Base-by-base conservation (phyloP, 2,329 filamentous ascomycete species). In the Decorospora gaudefroyi region DNA sequence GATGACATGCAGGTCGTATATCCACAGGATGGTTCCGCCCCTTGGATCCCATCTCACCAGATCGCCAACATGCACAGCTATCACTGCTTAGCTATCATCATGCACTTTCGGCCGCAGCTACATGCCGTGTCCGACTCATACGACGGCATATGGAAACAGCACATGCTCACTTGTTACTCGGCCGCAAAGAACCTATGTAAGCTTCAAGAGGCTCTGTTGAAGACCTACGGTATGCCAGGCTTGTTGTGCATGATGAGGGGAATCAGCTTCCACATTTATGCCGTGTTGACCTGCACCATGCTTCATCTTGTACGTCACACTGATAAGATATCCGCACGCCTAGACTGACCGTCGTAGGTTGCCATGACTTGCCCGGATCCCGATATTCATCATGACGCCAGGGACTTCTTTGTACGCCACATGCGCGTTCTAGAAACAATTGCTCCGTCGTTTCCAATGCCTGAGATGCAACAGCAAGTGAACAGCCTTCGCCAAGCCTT, bases 211-310 rank as follows among this genome's bases (percentile, higher is more conserved):
- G 86, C 86, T 2, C 83, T 95, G 23, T 65, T 95, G 46, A 80
- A 86, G 40, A 80, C 82, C 0, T 95, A 85, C 68, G 89, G 90
- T 2, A 75, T 96, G 48, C 81, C 81, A 11, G 92, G 91, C 0
- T 76, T 97, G 11, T 79, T 93, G 58, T 95, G 86, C 72, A 96
- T 96, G 92, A 86, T 92, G 62, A 82, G 92, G 55, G 92, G 92
- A 26, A 90, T 95, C 67, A 96, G 91, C 70, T 97, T 96, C 63
- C 90, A 89, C 4, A 90, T 97, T n/a, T 97, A 97, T 64, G 84
- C 86, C 42, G 84, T 96, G 17, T 75, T 97, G 31, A 93, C 90
- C 0, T 96, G 91, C 74, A 91, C 92, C 16, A 91, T 96, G 72
- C 80, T 97, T 41, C 91, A 97, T 70, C 72, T 97, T 72, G 92